Conservation (phyloP, 2,329 filamentous ascomycete genomes). For the Colletotrichum sp. region DNA sequence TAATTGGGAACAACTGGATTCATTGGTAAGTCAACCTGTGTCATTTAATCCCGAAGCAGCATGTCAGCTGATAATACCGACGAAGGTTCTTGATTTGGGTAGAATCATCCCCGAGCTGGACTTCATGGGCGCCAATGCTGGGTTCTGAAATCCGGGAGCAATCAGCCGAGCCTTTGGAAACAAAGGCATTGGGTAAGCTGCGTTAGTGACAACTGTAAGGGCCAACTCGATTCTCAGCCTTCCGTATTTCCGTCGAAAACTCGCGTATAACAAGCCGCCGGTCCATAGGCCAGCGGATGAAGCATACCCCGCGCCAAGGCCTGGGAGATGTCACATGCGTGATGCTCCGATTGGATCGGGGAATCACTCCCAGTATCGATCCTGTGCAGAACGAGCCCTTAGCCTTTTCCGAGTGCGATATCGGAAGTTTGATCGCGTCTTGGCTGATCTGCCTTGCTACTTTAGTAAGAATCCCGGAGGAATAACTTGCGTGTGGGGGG, state of each 20-base stretch:
- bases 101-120: not conserved
- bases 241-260: not conserved
- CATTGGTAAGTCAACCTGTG: conserved; percentile 4
- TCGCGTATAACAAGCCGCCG: not conserved
- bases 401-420: not conserved
- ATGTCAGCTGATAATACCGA: not conserved
- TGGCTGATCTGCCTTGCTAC: not conserved
- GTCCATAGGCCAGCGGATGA: not conserved
- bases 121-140: not conserved
- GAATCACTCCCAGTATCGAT: not conserved
- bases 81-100: not conserved
- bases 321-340: not conserved
- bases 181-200: not conserved
- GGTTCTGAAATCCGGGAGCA: not conserved
- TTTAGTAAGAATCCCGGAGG: not conserved
- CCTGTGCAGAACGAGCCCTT: not conserved
- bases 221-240: rapidly evolving
- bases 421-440: not conserved
- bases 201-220: not conserved
- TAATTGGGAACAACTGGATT: conserved; percentile 27
- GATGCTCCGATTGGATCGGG: not conserved
- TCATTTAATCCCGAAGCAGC: rapidly evolving
- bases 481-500: not conserved
- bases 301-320: not conserved
- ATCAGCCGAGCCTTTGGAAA: not conserved